Conservation (phyloP, 495 filamentous ascomycete species). For the Xylaria cubensis region DNA sequence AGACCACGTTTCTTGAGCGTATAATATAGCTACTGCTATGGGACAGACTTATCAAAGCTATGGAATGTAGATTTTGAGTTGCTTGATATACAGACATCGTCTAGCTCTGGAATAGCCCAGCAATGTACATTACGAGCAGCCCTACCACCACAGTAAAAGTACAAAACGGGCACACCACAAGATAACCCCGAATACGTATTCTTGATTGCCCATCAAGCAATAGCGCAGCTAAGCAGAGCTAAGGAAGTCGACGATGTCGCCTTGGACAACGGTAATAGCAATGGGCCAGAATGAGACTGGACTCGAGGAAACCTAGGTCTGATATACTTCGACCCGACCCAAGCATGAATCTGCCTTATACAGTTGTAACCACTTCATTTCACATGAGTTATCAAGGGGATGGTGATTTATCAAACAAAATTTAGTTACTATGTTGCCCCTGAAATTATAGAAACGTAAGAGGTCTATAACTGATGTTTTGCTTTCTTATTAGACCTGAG, state of each 20-base stretch:
- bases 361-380: neutral
- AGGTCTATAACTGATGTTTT: neutral
- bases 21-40: neutral
- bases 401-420: neutral
- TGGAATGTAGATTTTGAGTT: neutral
- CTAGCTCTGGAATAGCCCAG: neutral
- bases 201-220: neutral
- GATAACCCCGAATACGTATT: neutral
- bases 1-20: neutral
- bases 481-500: neutral
- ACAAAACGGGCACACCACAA: neutral
- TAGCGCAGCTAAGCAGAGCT: neutral
- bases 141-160: neutral
- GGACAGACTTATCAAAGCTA: neutral
- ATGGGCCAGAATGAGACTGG: neutral
- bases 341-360: neutral
- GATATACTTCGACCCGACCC: neutral
- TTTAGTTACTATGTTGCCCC: neutral
- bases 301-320: neutral
- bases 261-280: neutral
- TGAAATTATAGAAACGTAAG: too few relatives aligned
- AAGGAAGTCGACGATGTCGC: neutral
- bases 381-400: neutral
- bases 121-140: neutral
- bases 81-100: neutral